Base-by-base conservation (phyloP, 495 filamentous ascomycete genomes). In the Xylaria sp. region DNA sequence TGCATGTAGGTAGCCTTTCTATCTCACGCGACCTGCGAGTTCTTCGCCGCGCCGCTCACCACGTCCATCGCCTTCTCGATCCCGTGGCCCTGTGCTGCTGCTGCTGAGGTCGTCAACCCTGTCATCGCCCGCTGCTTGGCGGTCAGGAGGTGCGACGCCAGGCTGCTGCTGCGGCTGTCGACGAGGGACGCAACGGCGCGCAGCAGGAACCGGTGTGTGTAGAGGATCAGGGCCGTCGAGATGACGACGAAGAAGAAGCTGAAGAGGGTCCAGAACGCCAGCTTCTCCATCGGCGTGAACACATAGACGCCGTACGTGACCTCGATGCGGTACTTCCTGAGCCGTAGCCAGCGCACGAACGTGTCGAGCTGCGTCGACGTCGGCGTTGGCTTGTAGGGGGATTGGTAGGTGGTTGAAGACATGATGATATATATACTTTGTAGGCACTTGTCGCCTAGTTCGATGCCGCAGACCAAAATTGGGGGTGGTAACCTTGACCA, bases 311-410 rank as follows among this genome's bases (percentile, higher is more conserved):
- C 80, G 35, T 82, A 79, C 5, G 83, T 84, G 17, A 85, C 83
- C 29, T 86, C 83, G 31, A 86, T 74, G 67, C 83, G 83, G 74
- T 85, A 84, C 72, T 82, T 83, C 80, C 84, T 85, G 63, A 84
- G 80, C 67, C 81, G 75, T n/a, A 81, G 69, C 81, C 81, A 83
- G 26, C 77, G 71, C 44, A 72, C 50, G 41, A 77, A 46, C 37
- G 43, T 65, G 29, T 79, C 69, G 14, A 77, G 35, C 8, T 64
- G 61, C 4, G 67, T 58, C 33, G 71, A 71, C 5, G 74, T 72
- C 0, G 64, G 70, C 44, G 69, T 72, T 14, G 58, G 62, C 24
- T 71, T 68, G 40, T 52, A 72, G 21, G 58, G 44, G 17, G 48
- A 58, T 24, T 71, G 61, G 61, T 71, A 66, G 31, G 69, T 59